Conservation (phyloP, 2,329 filamentous ascomycete genomes). For the Monilinia aucupariae region DNA sequence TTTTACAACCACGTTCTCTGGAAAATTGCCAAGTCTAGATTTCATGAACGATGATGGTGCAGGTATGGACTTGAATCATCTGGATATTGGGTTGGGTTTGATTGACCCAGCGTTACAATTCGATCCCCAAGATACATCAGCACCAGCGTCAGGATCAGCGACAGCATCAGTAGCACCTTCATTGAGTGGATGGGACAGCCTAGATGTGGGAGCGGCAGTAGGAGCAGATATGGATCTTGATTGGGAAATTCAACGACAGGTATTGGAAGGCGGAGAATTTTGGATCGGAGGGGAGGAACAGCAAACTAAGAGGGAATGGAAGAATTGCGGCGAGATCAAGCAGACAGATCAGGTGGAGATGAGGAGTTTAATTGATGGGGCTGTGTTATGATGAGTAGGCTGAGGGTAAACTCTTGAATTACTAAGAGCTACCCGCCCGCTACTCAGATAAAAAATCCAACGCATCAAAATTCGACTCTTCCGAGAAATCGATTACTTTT, state of each 20-base stretch:
- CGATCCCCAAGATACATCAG: background rate
- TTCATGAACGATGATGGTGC: conserved; percentile 3
- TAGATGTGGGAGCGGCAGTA: background rate
- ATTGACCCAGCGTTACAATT: conserved; percentile 14
- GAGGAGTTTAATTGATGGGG: conserved; percentile 29
- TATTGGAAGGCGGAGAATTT: conserved; percentile 25
- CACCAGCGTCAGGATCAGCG: background rate
- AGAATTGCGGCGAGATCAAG: too few relatives aligned
- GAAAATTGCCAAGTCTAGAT: conserved; percentile 2
- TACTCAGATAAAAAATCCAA: background rate
- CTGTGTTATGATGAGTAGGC: background rate
- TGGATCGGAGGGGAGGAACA: conserved; percentile 28
- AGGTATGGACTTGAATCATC: background rate
- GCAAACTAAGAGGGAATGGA: background rate
- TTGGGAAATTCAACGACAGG: conserved; percentile 30
- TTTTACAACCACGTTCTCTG: background rate
- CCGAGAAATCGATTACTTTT: too few relatives aligned
- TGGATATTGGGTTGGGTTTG: conserved; percentile 3
- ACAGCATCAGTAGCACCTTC: conserved; percentile 1
- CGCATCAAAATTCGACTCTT: too few relatives aligned
- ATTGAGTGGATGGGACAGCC: background rate
- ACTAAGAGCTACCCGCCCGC: too few relatives aligned
- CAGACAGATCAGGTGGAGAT: conserved; percentile 29
- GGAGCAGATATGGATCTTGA: conserved; percentile 23
- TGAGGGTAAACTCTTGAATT: background rate